Base-by-base conservation (phyloP, 257 asterid species). In the Asclepias syriaca region DNA sequence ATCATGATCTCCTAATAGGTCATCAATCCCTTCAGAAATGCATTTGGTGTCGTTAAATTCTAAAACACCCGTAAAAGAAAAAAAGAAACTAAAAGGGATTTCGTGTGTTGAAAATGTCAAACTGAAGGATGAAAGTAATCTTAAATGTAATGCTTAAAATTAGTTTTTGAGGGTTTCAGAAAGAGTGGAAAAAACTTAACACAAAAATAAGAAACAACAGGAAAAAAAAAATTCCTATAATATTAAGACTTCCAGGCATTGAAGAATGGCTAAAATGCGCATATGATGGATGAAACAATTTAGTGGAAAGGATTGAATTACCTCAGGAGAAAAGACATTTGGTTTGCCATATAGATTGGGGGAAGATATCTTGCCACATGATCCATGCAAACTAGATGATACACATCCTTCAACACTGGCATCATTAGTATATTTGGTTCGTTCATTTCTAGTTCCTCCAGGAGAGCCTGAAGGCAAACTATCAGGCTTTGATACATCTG, bases 321-420 rank as follows among this genome's bases (percentile, higher is more conserved):
- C 97, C 96, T 87, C 88, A 16, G 83, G 74, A 51, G 90, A 74
- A 64, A 65, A 58, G 56, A 67, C 50, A 81, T 79, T 76, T 46
- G 66, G 80, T 75, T 75, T 77, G 80, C 77, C 83, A 50, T 69
- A 66, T n/a, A 61, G 70, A 65, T 58, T 59, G 65, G 84, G 39
- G 15, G 82, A 82, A 75, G 85, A 74, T 58, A 80, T 72, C 66
- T 68, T 66, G 75, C 79, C 68, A 21, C 84, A 72, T 14, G 78
- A 77, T 39, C 75, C 85, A 55, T 58, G 24, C 78, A 77, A 69
- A 71, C 71, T 61, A 61, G 77, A 65, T 69, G 90, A 60, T 34
- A 70, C 81, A 77, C 75, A 66, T 53, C 77, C 79, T 14, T 56
- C 80, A 21, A 65, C 24, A 39, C 56, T 48, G 40, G 5, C 57